Evolutionary conservation across 176 grass and related monocot species (phyloP).

Genomic region (Triticum turgidum): DNA sequence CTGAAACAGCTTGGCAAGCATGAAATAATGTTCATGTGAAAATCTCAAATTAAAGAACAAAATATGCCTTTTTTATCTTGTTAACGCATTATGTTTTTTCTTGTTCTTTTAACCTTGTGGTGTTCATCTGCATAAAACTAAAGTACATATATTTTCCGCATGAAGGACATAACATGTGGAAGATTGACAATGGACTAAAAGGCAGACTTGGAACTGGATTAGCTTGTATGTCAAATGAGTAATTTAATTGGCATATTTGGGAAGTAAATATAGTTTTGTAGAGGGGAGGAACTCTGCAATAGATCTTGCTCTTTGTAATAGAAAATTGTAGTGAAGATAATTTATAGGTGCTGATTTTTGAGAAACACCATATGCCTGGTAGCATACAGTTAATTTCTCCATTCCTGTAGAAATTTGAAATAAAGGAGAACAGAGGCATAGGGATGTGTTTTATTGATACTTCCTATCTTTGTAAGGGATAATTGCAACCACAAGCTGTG

Average conservation of each 20-base stretch:
- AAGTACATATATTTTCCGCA: background rate
- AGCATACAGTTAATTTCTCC: background rate
- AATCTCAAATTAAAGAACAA: background rate
- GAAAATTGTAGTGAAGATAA: background rate
- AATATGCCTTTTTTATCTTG: background rate
- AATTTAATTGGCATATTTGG: background rate
- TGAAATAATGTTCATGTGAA: background rate
- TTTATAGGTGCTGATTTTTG: background rate
- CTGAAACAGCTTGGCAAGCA: background rate
- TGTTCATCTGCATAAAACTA: background rate
- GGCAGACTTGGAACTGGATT: background rate
- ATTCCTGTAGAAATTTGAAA: background rate
- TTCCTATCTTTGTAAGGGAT: background rate
- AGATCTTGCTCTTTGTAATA: conserved; percentile 2
- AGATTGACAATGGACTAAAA: background rate
- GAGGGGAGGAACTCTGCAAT: background rate
- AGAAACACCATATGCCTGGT: conserved; percentile 4
- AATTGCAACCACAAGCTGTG: background rate
- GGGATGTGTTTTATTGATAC: background rate
- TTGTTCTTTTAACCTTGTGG: background rate
- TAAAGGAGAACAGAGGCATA: background rate
- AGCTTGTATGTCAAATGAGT: background rate
- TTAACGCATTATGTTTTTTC: background rate
- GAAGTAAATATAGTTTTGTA: background rate
- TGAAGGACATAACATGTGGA: background rate